Conservation (phyloP, 2,329 filamentous ascomycete genomes). For the Hymenoscyphus fructigenus region DNA sequence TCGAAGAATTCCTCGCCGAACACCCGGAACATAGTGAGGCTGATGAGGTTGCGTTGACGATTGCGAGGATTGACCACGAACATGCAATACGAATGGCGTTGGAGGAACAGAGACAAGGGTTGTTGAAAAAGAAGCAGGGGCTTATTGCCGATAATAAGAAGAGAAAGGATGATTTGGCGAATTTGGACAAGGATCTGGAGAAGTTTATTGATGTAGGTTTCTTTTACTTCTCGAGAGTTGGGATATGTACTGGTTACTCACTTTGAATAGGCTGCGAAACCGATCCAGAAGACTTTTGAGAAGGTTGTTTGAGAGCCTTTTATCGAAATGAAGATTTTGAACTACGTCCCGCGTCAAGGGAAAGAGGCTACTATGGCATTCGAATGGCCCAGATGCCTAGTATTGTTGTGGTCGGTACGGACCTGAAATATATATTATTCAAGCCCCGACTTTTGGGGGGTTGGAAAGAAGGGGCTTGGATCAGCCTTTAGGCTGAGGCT, state of each 20-base stretch:
- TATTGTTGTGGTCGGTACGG: background rate
- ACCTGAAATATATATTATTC: background rate
- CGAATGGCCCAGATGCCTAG: background rate
- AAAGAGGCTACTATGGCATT: background rate
- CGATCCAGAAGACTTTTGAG: conserved; percentile 82
- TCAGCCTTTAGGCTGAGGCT: background rate
- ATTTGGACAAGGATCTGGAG: conserved; percentile 87
- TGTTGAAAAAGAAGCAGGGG: conserved; percentile 70
- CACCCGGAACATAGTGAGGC: conserved; percentile 73
- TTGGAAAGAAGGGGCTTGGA: background rate
- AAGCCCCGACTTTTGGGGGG: background rate
- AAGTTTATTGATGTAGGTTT: conserved; percentile 81
- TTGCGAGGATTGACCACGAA: conserved; percentile 89
- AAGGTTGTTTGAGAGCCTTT: conserved; percentile 51
- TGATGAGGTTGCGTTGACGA: conserved; percentile 80
- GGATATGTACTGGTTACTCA: conserved; percentile 8
- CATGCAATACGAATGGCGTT: conserved; percentile 78
- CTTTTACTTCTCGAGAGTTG: background rate
- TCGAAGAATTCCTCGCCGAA: conserved; percentile 74
- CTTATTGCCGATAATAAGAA: conserved; percentile 80
- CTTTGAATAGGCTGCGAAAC: conserved; percentile 69
- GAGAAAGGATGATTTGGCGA: conserved; percentile 88
- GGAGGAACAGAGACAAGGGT: conserved; percentile 78
- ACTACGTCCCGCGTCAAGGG: background rate
- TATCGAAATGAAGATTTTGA: background rate